Base-by-base conservation (phyloP, 1,284 basidiomycete species). In the Rhodofomes roseus region DNA sequence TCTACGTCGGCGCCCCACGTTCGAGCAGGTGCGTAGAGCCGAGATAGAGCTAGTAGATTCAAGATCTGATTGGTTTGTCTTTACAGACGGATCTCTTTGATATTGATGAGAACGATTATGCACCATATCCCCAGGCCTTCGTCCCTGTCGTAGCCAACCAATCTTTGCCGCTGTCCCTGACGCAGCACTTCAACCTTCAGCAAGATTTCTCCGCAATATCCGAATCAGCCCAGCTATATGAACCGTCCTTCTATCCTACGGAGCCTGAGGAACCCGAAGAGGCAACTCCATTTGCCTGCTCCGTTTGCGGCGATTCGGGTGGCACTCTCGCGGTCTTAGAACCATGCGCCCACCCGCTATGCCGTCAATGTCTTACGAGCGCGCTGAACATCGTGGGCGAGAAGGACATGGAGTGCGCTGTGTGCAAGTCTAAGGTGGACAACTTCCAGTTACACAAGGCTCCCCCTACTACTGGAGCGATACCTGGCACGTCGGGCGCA, bases 381-480 rank as follows among this genome's bases (percentile, higher is more conserved):
- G 87, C 89, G 4, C 76, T 93, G 57, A 92, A 93, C 65, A 92
- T 92, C 58, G 90, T 92, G 23, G 90, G 90, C 8, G 90, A 92
- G 71, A 92, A 92, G 70, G 87, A 89, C 63, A 90, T 92, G 84
- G 82, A 86, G 60, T 92, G 90, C 62, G 86, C 88, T 14, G 86
- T 90, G 48, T 92, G 90, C 73, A 85, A 85, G 63, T 73, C 73
- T 39, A 81, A 82, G 48, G 89, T 92, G 27, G 77, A 78, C 36
- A 84, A 89, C 69, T 92, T 92, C 70, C 81, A 83, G 58, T 73
- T 92, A 29, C 68, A 69, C 60, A 74, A 71, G 55, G 46, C 61
- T 22, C 53, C 58, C 14, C 40, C 56, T 37, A 4, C n/a, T 22
- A 34, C 29, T 6, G 50, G 27, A 12, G 22, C 23, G 4, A 27